These are phyloP conservation scores for Chimonanthus praecox DNA, from an alignment of 164 flowering plant genomes.

Conservation along the genomic window DNA sequence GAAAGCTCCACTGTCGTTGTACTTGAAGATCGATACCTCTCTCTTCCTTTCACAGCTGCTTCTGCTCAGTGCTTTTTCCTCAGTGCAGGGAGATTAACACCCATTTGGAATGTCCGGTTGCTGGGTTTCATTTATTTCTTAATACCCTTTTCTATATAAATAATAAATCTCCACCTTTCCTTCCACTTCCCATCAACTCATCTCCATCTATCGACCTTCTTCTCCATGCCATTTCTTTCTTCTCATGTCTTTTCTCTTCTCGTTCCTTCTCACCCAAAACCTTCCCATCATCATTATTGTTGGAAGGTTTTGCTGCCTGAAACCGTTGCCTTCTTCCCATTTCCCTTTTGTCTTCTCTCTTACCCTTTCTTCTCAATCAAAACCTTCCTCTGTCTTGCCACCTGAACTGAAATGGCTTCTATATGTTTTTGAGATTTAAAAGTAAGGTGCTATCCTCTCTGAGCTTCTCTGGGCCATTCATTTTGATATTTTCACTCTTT, in stretches of 20 bases:
- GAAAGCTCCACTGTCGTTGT: conserved; percentile 8
- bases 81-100: conserved; percentile 11
- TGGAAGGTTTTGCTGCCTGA: no score
- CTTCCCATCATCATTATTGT: no score
- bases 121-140: conserved; percentile 19
- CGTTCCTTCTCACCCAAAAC: background rate
- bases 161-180: conserved; percentile 12
- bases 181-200: conserved; percentile 2
- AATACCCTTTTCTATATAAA: conserved; percentile 14
- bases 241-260: conserved; percentile 6
- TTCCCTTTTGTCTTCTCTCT: background rate
- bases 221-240: background rate
- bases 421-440: background rate
- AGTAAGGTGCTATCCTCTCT: conserved; percentile 24
- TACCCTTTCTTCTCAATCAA: background rate
- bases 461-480: conserved; percentile 13
- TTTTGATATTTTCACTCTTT: background rate
- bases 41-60: background rate
- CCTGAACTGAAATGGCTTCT: background rate
- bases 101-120: conserved; percentile 28
- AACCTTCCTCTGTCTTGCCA: background rate
- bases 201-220: conserved; percentile 11
- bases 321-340: no score
- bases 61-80: conserved; percentile 6
- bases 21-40: conserved; percentile 22